Evolutionary conservation across 73 alveolate species (phyloP).

Genomic region (Diophrys sp.): DNA sequence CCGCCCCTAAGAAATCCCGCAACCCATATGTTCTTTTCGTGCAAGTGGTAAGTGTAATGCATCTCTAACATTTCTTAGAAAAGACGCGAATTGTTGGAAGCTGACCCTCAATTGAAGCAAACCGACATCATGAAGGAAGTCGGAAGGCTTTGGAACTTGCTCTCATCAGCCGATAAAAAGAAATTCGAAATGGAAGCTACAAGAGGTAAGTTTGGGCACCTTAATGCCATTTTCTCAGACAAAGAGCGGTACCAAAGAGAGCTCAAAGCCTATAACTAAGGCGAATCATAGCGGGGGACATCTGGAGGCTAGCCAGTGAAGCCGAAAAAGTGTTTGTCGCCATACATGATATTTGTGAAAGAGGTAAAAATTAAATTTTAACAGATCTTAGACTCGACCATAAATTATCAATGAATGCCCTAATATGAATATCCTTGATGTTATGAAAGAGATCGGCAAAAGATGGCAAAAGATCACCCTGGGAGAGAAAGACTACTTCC

Average conservation of each 20-base stretch:
- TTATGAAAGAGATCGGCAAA: slow-evolving; percentile 48
- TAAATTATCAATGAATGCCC: neutral
- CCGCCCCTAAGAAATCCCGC: neutral
- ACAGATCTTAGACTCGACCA: slow-evolving; percentile 7
- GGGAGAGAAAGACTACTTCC: slow-evolving; percentile 31
- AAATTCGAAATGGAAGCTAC: slow-evolving; percentile 9
- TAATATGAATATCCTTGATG: slow-evolving; percentile 1
- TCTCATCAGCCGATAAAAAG: slow-evolving; percentile 4
- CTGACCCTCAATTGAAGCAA: neutral
- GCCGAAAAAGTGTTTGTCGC: slow-evolving; percentile 65
- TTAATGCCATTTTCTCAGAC: neutral
- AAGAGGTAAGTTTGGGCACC: neutral
- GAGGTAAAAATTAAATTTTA: slow-evolving; percentile 28
- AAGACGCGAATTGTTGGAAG: neutral
- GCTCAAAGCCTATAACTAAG: slow-evolving; percentile 10
- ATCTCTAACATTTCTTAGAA: neutral
- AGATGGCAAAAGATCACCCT: slow-evolving; percentile 40
- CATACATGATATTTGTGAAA: slow-evolving; percentile 60
- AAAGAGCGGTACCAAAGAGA: slow-evolving; percentile 24
- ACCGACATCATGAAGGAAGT: slow-evolving; percentile 35
- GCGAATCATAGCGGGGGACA: neutral
- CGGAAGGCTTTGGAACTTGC: slow-evolving; percentile 16
- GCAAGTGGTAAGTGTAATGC: neutral
- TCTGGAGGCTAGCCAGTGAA: neutral
- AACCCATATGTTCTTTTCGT: neutral